phyloP scores from a whole-genome alignment of 805 yeast genomes.

The Starmera quercuum region DNA sequence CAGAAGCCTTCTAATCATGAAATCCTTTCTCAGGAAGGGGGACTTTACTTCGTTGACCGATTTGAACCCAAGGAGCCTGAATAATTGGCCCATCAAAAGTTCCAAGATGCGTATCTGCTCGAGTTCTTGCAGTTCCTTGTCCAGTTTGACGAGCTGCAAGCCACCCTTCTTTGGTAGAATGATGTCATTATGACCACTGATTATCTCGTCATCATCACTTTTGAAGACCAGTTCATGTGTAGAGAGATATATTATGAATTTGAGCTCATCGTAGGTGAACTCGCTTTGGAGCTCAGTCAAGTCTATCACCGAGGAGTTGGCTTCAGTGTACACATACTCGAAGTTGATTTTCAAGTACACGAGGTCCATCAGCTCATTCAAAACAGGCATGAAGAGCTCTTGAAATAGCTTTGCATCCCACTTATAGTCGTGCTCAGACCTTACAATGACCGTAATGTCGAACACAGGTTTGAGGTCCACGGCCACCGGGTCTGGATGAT shows the following conservation, averaged over 20 bases:
- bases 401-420: constrained; percentile 8
- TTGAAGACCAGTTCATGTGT: constrained; percentile 10
- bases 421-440: constrained; percentile 2
- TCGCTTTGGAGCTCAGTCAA: neutral
- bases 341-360: neutral
- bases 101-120: constrained; percentile 9
- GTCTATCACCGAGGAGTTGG: neutral
- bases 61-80: constrained; percentile 6
- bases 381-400: constrained; percentile 5
- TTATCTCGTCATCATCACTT: neutral
- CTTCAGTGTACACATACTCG: neutral
- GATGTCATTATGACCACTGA: neutral
- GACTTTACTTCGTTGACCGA: constrained; percentile 4
- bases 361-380: constrained; percentile 5
- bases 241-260: neutral
- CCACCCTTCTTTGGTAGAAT: constrained; percentile 1
- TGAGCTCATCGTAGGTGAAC: neutral
- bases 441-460: constrained; percentile 1
- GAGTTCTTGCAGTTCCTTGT: constrained; percentile 2
- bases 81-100: constrained; percentile 5
- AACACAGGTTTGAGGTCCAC: neutral
- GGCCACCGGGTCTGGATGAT: neutral
- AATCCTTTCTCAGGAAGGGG: constrained; percentile 9
- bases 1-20: constrained; percentile 8
- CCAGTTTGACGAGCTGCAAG: neutral